Percentiles rank a stretch among this genome's conserved stretches.
phyloP scores from a whole-genome alignment of 2,329 filamentous ascomycete genomes.

The Hymenoscyphus repandus region DNA sequence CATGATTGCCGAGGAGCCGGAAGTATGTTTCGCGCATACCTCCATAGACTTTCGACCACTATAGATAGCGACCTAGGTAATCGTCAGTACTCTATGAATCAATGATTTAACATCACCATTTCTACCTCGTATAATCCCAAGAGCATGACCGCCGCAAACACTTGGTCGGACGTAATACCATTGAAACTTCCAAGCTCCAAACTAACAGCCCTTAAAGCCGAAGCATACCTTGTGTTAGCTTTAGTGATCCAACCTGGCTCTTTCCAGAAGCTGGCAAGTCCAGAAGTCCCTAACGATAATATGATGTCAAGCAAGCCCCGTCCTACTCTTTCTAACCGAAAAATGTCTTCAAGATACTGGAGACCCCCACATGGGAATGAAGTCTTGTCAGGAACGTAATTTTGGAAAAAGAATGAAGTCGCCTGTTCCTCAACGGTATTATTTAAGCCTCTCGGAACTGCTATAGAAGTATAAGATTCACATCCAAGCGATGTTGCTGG shows the following conservation, averaged over 20 bases:
- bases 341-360: slow-evolving; percentile 22
- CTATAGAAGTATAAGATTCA: not conserved
- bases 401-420: slow-evolving; percentile 24
- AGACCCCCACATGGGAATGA: slow-evolving; percentile 16
- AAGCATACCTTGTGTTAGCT: slow-evolving; percentile 19
- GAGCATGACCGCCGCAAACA: slow-evolving; percentile 24
- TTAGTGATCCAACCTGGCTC: slow-evolving; percentile 13
- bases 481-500: not conserved
- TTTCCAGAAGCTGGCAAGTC: slow-evolving; percentile 22
- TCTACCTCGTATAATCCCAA: slow-evolving; percentile 25
- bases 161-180: slow-evolving; percentile 24
- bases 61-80: slow-evolving; percentile 23
- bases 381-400: slow-evolving; percentile 21
- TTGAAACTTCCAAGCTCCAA: slow-evolving; percentile 15
- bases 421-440: slow-evolving; percentile 22
- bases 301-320: slow-evolving; percentile 19
- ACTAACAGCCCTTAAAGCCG: slow-evolving; percentile 16
- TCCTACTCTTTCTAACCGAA: slow-evolving; percentile 41
- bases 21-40: slow-evolving; percentile 49
- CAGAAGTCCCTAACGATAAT: slow-evolving; percentile 21
- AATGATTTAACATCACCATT: slow-evolving; percentile 19
- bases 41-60: slow-evolving; percentile 37
- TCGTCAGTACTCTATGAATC: slow-evolving; percentile 17
- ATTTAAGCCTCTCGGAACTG: not conserved
- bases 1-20: slow-evolving; percentile 45